Conservation (phyloP, 1,284 basidiomycete genomes). For the Porodaedalea pini region DNA sequence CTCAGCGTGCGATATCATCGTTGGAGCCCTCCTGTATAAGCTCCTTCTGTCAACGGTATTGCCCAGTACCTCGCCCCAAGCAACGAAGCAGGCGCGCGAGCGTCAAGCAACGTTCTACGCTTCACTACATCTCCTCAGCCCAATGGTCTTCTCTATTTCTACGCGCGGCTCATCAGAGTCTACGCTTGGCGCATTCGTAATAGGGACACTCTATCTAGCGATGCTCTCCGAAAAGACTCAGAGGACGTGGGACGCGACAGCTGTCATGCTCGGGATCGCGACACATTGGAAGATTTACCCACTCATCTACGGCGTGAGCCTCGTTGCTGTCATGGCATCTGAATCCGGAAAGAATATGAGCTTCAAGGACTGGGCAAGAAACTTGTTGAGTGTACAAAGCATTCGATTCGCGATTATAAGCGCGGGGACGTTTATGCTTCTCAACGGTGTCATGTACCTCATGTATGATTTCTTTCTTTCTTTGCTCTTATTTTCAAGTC, state of each 20-base stretch:
- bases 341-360: constrained; percentile 22
- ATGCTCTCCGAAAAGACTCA: constrained; percentile 37
- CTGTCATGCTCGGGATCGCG: constrained; percentile 71
- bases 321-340: constrained; percentile 62
- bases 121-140: constrained; percentile 80
- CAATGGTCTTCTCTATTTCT: constrained; percentile 93
- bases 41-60: constrained; percentile 57
- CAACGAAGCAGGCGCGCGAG: constrained; percentile 14
- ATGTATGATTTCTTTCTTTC: constrained; percentile 54
- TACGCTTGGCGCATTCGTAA: constrained; percentile 77
- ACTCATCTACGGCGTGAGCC: constrained; percentile 80
- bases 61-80: constrained; percentile 1
- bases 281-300: constrained; percentile 97
- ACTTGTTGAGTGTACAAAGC: constrained; percentile 53
- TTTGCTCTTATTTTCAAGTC: constrained; percentile 10
- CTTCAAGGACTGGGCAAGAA: constrained; percentile 25
- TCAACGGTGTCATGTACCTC: constrained; percentile 68
- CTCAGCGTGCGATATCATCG: constrained; percentile 78
- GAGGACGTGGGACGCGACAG: constrained; percentile 53
- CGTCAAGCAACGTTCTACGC: constrained; percentile 50
- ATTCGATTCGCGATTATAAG: constrained; percentile 69
- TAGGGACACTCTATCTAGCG: constrained; percentile 65
- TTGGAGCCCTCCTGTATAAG: constrained; percentile 75
- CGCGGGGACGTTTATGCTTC: constrained; percentile 61
- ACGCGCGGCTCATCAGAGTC: constrained; percentile 95